Base-by-base conservation (phyloP, 2,329 filamentous ascomycete genomes). In the Ophiostoma montium region DNA sequence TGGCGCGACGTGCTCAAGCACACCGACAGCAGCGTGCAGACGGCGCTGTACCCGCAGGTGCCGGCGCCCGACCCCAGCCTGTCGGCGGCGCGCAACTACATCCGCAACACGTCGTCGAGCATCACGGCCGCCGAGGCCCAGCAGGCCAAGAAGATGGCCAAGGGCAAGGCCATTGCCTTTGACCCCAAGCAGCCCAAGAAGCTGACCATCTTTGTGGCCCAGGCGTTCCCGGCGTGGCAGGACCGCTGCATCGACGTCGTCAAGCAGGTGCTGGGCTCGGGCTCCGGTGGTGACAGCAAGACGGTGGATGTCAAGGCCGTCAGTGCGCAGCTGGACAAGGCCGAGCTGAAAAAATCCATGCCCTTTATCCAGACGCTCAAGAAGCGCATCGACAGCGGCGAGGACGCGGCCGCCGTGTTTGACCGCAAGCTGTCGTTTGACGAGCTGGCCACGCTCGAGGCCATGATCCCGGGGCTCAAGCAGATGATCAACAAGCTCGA, bases 271-370 rank as follows among this genome's bases (percentile, higher is more conserved):
- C 47, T 55, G n/a, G 48, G 46, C n/a, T n/a, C n/a, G 41, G 38
- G 42, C 27, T 51, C 53, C 35, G n/a, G n/a, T 27, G 21, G 12
- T 27, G 50, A 36, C 35, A 52, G 23, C 23, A 4, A 27, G 23
- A 8, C 21, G 49, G 49, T 63, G 55, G 82, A 94, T 61, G 86
- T 94, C 63, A 94, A 94, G 70, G 79, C 78, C 50, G 70, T 95
- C 43, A 85, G 80, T 59, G 80, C 79, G 56, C 76, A 80, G 61
- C 82, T 95, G 51, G 80, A 79, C 57, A 94, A 94, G 61, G 80
- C 80, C 39, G 86, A 94, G 67, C 87, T 88, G 75, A 98, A 96
- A 78, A 92, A 94, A 69, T 90, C 88, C 2, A 96, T 96, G 90
- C 92, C 92, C 0, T 96, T 95, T 61, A 82, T 95, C 46, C 89